A percentile compares a stretch with the other conserved stretches of the same genome.
Conservation (phyloP, 148 eudicot genomes). For the Rhododendron simsii region DNA sequence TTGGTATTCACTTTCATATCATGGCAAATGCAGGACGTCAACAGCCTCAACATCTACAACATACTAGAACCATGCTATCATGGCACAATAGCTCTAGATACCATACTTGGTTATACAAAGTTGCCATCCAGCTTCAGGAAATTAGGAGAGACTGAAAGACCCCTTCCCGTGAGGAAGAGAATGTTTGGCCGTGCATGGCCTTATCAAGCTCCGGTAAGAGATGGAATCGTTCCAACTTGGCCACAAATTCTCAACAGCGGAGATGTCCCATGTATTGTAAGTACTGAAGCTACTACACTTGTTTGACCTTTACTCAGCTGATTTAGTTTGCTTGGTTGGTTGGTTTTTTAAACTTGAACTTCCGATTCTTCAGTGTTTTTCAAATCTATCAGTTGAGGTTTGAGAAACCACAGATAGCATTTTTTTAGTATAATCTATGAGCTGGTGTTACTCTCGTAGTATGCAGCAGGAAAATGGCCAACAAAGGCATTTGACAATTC, state of each 20-base stretch:
- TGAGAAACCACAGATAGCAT: too few relatives aligned
- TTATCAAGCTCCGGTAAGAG: slow-evolving; percentile 75
- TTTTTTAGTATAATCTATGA: neutral
- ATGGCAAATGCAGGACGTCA: slow-evolving; percentile 41
- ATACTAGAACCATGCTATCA: slow-evolving; percentile 95
- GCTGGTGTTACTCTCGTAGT: neutral
- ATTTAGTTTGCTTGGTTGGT: neutral
- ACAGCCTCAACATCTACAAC: slow-evolving; percentile 65
- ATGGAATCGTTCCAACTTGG: slow-evolving; percentile 85
- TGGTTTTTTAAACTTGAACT: neutral
- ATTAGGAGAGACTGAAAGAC: slow-evolving; percentile 77
- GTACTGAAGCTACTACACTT: slow-evolving; percentile 14
- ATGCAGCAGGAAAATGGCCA: neutral
- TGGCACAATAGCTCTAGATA: slow-evolving; percentile 18
- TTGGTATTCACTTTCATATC: neutral
- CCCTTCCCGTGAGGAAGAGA: slow-evolving; percentile 79
- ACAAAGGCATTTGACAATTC: neutral
- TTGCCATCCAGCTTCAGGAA: slow-evolving; percentile 73
- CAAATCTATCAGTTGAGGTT: neutral
- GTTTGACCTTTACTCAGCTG: neutral
- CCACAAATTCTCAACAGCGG: slow-evolving; percentile 56
- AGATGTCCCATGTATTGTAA: slow-evolving; percentile 75
- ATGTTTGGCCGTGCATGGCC: slow-evolving; percentile 99
- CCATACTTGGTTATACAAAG: slow-evolving; percentile 20
- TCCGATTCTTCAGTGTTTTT: neutral